These are phyloP conservation scores for Hirschioporus abietinus DNA, from an alignment of 768 basidiomycete genomes.

Conservation along the genomic window DNA sequence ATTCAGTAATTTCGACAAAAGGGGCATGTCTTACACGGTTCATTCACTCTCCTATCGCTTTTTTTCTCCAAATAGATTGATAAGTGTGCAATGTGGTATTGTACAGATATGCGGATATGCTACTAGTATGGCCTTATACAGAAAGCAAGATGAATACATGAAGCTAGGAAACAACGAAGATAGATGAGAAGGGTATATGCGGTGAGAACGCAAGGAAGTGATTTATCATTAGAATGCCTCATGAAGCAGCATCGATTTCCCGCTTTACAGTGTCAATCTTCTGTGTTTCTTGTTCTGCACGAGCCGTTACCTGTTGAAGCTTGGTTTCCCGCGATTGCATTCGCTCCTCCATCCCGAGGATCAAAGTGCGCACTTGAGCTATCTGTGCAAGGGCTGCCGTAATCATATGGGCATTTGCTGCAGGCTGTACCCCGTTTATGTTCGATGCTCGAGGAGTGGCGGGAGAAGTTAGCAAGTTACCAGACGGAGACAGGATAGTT, in stretches of 20 bases:
- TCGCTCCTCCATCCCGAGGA: slow-evolving; percentile 74
- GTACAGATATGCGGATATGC: background rate
- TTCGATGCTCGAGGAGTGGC: slow-evolving; percentile 20
- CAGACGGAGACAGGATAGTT: slow-evolving; percentile 23
- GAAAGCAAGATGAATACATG: background rate
- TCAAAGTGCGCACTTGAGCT: slow-evolving; percentile 61
- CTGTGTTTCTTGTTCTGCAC: slow-evolving; percentile 53
- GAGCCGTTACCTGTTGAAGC: slow-evolving; percentile 51
- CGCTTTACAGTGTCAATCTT: slow-evolving; percentile 35
- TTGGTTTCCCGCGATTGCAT: slow-evolving; percentile 58
- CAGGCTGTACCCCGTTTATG: background rate
- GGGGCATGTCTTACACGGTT: background rate
- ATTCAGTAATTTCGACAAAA: too few relatives aligned
- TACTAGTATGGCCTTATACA: background rate
- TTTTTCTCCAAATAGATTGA: background rate
- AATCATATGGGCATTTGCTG: background rate
- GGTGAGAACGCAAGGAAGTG: too few relatives aligned
- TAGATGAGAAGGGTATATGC: background rate
- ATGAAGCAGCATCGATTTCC: background rate
- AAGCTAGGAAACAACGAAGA: background rate
- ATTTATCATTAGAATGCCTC: background rate
- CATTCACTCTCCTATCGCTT: background rate
- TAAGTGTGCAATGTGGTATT: background rate
- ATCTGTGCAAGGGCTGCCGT: slow-evolving; percentile 52
- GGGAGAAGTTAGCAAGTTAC: slow-evolving; percentile 23